phyloP scores from a whole-genome alignment of 208 protist genomes.

The Trypanosoma avium region DNA sequence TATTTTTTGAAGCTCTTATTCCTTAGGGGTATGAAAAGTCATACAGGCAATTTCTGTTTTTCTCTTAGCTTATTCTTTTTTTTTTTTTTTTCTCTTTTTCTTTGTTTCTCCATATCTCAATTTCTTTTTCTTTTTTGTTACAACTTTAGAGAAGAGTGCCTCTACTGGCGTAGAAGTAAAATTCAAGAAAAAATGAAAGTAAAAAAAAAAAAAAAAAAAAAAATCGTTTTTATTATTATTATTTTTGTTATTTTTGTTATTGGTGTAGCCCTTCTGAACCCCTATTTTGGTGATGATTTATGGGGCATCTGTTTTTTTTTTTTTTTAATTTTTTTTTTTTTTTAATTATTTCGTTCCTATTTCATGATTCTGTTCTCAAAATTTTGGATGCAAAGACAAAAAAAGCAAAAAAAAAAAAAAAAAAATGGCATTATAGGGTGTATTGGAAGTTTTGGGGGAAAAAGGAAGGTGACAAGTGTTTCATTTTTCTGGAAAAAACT shows the following conservation, averaged over 20 bases:
- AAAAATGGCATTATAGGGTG: too few species aligned
- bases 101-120: too few species aligned
- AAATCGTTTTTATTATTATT: neutral
- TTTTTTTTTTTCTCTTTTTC: constrained; percentile 2
- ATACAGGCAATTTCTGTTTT: too few species aligned
- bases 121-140: too few species aligned
- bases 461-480: neutral
- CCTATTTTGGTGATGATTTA: too few species aligned
- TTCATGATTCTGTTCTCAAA: constrained; percentile 7
- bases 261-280: too few species aligned
- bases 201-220: neutral
- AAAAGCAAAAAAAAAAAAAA: neutral
- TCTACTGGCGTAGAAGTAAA: neutral
- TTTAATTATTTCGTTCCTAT: constrained; percentile 11
- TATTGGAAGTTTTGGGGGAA: neutral
- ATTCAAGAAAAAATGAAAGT: neutral
- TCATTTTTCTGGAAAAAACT: too few species aligned
- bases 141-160: neutral
- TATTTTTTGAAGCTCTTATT: too few species aligned
- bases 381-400: neutral
- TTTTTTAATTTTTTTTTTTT: constrained; percentile 8
- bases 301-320: neutral
- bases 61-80: constrained; percentile 7
- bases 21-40: too few species aligned
- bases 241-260: too few species aligned